Percentiles rank a stretch among this genome's conserved stretches.
These are phyloP conservation scores for Stephanodiscus triporus DNA, from an alignment of 108 stramenopile genomes.

Conservation along the genomic window DNA sequence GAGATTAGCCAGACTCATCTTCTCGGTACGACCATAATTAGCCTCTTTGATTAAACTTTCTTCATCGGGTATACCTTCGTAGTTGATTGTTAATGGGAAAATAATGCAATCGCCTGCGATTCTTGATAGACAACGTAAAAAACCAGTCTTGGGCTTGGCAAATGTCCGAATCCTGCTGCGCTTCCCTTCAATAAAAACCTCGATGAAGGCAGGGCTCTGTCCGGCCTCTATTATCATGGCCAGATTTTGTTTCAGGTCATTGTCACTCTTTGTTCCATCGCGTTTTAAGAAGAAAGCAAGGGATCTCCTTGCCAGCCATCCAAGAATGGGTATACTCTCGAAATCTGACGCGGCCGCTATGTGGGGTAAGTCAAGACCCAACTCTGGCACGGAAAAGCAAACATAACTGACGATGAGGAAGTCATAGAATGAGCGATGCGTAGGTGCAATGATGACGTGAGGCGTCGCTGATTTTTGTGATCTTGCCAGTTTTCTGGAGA, in stretches of 20 bases:
- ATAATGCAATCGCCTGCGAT: constrained; percentile 57
- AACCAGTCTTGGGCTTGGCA: constrained; percentile 80
- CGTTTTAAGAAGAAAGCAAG: constrained; percentile 78
- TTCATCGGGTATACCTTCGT: constrained; percentile 85
- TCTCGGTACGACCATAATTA: constrained; percentile 14
- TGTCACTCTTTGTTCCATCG: constrained; percentile 53
- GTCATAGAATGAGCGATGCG: constrained; percentile 88
- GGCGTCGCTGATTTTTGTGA: constrained; percentile 9
- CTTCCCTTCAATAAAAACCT: constrained; percentile 87
- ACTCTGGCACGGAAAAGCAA: constrained; percentile 82
- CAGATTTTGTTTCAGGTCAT: constrained; percentile 40
- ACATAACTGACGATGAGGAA: constrained; percentile 83
- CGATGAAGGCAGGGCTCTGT: constrained; percentile 49
- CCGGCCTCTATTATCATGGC: constrained; percentile 11
- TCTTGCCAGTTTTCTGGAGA: constrained; percentile 27
- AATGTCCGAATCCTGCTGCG: constrained; percentile 84
- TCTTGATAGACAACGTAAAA: constrained; percentile 62
- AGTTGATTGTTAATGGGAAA: constrained; percentile 85
- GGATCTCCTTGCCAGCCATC: constrained; percentile 57
- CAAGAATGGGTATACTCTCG: constrained; percentile 68
- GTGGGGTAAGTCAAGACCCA: constrained; percentile 73
- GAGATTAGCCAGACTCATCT: constrained; percentile 37
- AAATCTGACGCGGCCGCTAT: constrained; percentile 86
- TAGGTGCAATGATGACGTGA: constrained; percentile 78
- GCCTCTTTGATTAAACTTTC: constrained; percentile 60